Conservation (phyloP, 2,329 filamentous ascomycete species). For the Sordariomycetes sp. region DNA sequence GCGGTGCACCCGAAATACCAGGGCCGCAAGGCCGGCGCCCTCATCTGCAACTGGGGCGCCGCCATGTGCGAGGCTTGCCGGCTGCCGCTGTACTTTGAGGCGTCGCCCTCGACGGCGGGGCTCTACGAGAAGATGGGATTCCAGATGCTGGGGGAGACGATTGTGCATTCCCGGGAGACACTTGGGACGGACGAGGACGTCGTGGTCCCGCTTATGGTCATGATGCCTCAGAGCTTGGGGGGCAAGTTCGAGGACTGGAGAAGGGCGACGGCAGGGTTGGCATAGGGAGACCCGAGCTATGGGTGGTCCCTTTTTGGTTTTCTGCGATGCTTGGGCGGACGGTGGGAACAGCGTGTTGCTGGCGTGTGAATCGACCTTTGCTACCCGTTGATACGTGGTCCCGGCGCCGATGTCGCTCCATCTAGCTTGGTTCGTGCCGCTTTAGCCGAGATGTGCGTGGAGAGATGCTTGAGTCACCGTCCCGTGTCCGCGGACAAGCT, state of each 20-base stretch:
- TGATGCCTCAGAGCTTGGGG: slow-evolving; percentile 20
- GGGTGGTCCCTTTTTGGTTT: too few relatives aligned
- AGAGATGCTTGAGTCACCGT: too few relatives aligned
- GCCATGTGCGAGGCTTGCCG: slow-evolving; percentile 18
- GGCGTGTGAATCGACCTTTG: too few relatives aligned
- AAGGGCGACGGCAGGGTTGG: slow-evolving; percentile 4
- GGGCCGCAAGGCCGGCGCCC: slow-evolving; percentile 24
- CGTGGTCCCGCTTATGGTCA: slow-evolving; percentile 25
- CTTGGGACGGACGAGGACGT: slow-evolving; percentile 20
- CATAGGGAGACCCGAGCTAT: too few relatives aligned
- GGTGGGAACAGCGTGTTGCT: too few relatives aligned
- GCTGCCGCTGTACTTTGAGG: slow-evolving; percentile 32
- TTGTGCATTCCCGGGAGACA: slow-evolving; percentile 22
- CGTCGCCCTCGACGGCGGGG: slow-evolving; percentile 23
- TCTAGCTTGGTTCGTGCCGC: too few relatives aligned
- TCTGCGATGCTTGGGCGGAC: too few relatives aligned
- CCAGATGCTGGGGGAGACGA: slow-evolving; percentile 20
- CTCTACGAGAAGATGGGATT: slow-evolving; percentile 34
- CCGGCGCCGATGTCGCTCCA: too few relatives aligned
- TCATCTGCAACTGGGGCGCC: slow-evolving; percentile 26
- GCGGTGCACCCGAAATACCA: slow-evolving; percentile 29
- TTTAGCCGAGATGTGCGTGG: too few relatives aligned
- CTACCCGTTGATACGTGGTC: too few relatives aligned
- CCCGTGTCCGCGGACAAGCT: too few relatives aligned
- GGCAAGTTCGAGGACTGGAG: slow-evolving; percentile 21